A percentile compares a stretch with the other conserved stretches of the same genome.
Conservation (phyloP, 805 yeast species). For the Metschnikowia noctiluminum region DNA sequence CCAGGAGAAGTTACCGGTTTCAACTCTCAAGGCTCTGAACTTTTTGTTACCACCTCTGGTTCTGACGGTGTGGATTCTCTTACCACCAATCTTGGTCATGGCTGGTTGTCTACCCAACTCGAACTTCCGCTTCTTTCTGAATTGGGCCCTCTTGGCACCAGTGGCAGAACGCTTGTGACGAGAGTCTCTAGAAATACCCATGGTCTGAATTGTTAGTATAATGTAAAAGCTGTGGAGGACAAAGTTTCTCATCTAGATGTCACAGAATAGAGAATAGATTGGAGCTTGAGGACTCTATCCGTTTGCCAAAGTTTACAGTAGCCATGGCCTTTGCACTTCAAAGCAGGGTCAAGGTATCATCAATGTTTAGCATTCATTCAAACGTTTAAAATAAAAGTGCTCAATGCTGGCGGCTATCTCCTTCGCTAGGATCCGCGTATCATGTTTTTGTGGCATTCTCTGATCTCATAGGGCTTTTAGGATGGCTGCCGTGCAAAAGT, state of each 20-base stretch:
- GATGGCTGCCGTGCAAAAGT: not conserved
- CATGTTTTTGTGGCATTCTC: too few relatives aligned
- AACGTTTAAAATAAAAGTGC: too few relatives aligned
- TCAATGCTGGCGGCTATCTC: too few relatives aligned
- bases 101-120: constrained; percentile 99
- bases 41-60: constrained; percentile 99
- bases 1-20: constrained; percentile 99
- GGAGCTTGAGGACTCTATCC: too few relatives aligned
- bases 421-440: too few relatives aligned
- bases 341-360: too few relatives aligned
- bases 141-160: constrained; percentile 99
- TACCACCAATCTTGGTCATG: constrained; percentile 97
- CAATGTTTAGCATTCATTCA: too few relatives aligned
- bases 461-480: too few relatives aligned
- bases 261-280: too few relatives aligned
- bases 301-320: too few relatives aligned
- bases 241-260: too few relatives aligned
- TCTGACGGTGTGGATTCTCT: constrained; percentile 99
- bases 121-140: constrained; percentile 99
- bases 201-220: constrained; percentile 40
- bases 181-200: constrained; percentile 99
- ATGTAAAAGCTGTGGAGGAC: not conserved
- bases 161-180: constrained; percentile 99
- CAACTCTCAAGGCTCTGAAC: constrained; percentile 99
- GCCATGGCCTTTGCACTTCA: too few relatives aligned